A percentile compares a stretch with the other conserved stretches of the same genome.
These are phyloP conservation scores for Jatropha curcas DNA, from an alignment of 345 rosid species.

Conservation along the genomic window DNA sequence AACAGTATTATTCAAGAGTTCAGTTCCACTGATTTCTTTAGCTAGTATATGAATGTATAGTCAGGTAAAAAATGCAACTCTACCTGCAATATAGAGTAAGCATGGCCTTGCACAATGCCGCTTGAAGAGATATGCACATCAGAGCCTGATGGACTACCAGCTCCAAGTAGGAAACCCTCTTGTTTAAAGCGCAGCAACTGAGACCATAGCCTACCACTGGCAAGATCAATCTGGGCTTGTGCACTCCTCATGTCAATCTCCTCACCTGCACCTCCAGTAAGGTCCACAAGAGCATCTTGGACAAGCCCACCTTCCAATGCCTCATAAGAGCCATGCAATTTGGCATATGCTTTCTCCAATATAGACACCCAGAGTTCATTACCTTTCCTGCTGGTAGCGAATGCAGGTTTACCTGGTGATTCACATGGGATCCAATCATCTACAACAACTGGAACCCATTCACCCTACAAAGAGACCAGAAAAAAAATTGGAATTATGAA, in stretches of 20 bases:
- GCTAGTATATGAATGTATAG: neutral
- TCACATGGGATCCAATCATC: constrained; percentile 99
- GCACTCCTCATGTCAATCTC: constrained; percentile 99
- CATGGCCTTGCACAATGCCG: constrained; percentile 99
- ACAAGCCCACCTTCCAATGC: constrained; percentile 99
- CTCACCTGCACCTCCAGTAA: constrained; percentile 99
- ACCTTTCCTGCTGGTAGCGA: constrained; percentile 90
- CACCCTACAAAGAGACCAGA: constrained; percentile 62
- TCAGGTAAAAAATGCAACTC: constrained; percentile 17
- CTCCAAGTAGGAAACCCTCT: constrained; percentile 98
- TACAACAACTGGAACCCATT: constrained; percentile 99
- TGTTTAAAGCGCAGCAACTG: constrained; percentile 94
- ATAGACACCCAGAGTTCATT: constrained; percentile 97
- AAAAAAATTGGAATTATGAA: constrained; percentile 11
- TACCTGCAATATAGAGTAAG: constrained; percentile 96
- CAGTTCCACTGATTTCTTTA: neutral
- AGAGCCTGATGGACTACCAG: constrained; percentile 99
- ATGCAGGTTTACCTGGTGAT: constrained; percentile 93
- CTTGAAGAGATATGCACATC: constrained; percentile 98
- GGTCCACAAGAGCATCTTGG: constrained; percentile 99
- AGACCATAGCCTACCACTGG: constrained; percentile 99
- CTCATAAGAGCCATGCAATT: constrained; percentile 97
- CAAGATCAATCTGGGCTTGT: constrained; percentile 99
- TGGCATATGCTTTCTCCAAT: constrained; percentile 97
- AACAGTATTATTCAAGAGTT: constrained; percentile 8